These are phyloP conservation scores for Aureobasidium pullulans DNA, from an alignment of 2,329 filamentous ascomycete species.

Conservation along the genomic window DNA sequence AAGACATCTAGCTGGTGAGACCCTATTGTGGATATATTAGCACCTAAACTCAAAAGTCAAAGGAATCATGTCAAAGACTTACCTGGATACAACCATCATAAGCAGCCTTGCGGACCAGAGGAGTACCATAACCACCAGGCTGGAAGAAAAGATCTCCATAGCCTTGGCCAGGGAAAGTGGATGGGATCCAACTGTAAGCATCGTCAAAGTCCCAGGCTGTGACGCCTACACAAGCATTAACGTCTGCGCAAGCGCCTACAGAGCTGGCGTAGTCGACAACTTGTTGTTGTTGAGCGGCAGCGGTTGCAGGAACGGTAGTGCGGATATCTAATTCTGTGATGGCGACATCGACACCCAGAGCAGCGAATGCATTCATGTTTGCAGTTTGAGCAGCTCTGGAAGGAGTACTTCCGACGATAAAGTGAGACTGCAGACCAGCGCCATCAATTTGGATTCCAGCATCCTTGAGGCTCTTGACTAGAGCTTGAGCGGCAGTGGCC, in stretches of 20 bases:
- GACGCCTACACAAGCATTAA: conserved; percentile 31
- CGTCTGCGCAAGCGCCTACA: conserved; percentile 31
- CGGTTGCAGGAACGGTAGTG: conserved; percentile 40
- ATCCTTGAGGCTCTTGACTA: conserved; percentile 30
- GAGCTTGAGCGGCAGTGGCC: conserved; percentile 25
- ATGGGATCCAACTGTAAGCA: conserved; percentile 33
- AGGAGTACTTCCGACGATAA: conserved; percentile 49
- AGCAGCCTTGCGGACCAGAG: conserved; percentile 17
- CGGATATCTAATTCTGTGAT: conserved; percentile 58
- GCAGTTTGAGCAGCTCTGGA: conserved; percentile 37
- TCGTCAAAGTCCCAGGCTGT: conserved; percentile 37
- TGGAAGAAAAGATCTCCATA: conserved; percentile 27
- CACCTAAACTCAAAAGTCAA: not conserved
- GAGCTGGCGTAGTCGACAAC: conserved; percentile 39
- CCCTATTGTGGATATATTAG: not conserved
- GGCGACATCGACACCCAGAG: conserved; percentile 49
- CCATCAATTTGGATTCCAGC: conserved; percentile 48
- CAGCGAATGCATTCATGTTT: conserved; percentile 45
- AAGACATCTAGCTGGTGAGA: not conserved
- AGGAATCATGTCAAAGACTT: not conserved
- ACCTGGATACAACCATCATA: conserved; percentile 11
- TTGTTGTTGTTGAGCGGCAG: conserved; percentile 38
- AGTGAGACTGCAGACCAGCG: conserved; percentile 55
- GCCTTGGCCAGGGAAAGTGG: conserved; percentile 31
- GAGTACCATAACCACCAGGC: conserved; percentile 16